phyloP scores from a whole-genome alignment of 2,329 filamentous ascomycete genomes.

The Passalora sequoiae region DNA sequence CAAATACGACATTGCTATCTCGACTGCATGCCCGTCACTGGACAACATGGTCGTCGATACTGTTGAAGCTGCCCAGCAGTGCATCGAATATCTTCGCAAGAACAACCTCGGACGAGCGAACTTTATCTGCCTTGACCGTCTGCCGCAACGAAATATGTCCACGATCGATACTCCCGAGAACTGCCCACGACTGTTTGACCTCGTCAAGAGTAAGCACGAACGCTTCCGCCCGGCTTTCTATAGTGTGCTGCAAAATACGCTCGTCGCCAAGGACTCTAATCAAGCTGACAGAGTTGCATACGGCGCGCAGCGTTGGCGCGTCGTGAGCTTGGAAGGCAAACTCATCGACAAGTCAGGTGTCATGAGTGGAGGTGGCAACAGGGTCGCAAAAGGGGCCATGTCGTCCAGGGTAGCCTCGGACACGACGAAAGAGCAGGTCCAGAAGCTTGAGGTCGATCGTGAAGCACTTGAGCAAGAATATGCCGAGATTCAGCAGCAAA shows the following conservation, averaged over 20 bases:
- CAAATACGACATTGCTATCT: constrained; percentile 96
- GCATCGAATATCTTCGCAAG: constrained; percentile 94
- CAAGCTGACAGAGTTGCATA: constrained; percentile 97
- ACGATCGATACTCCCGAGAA: constrained; percentile 84
- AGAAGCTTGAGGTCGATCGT: constrained; percentile 79
- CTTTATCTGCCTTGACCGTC: constrained; percentile 90
- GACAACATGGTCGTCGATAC: constrained; percentile 97
- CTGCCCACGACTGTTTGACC: constrained; percentile 85
- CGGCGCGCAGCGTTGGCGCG: constrained; percentile 86
- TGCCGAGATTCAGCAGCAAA: constrained; percentile 76
- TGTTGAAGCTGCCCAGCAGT: constrained; percentile 93
- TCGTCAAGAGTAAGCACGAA: constrained; percentile 83
- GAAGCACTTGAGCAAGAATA: constrained; percentile 80
- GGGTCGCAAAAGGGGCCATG: constrained; percentile 89
- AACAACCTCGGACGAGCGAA: constrained; percentile 95
- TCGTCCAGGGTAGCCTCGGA: constrained; percentile 90
- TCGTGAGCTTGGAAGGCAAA: constrained; percentile 91
- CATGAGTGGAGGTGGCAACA: constrained; percentile 93
- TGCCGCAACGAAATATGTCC: constrained; percentile 71
- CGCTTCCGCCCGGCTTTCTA: constrained; percentile 89
- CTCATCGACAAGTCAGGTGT: constrained; percentile 97
- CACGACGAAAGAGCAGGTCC: constrained; percentile 79
- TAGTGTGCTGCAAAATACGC: constrained; percentile 87
- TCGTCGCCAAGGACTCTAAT: constrained; percentile 87
- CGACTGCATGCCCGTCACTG: constrained; percentile 83